Evolutionary conservation across 768 basidiomycete genomes (phyloP), one percentile per base, ranked within the genome.

Genomic region (Cubamyces lactineus): DNA sequence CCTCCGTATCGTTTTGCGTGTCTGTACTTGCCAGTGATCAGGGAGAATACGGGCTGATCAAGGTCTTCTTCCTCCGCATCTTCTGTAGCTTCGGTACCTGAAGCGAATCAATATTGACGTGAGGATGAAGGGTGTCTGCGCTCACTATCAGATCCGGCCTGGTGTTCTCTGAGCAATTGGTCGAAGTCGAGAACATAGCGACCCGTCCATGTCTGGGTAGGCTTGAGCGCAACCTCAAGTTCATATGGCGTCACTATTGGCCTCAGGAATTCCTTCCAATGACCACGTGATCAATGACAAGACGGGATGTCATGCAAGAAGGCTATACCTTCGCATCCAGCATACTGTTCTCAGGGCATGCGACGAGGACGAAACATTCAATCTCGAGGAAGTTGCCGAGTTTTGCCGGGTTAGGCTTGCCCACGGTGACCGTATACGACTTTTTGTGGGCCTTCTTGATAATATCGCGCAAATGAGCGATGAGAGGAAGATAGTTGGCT

Each of bases 181-280:
- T 79, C 83, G 63, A 96, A 91, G 69, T 96, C 88, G 12, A 97
- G 78, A 6, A 93, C 81, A 72, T 96, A 96, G 65, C 78, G 77
- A 6, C 86, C 91, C 2, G 83, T 88, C 93, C 88, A 96, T 47
- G 73, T 84, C 61, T 82, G 84, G 53, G 88, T 84, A 1, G 80
- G 79, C 59, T 85, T 84, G 12, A 98, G 79, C 0, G 95, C 93
- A 2, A 96, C 74, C 65, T 89, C 85, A 17, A 97, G 80, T 71
- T 99, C 97, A 72, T 86, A 96, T 0, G 97, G 97, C 0, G 96
- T 98, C 28, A 99, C 81, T 48, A 99, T 97, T 0, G 96, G 96
- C 23, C 86, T 79, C 30, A 90, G 79, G 72, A 95, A 99, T 11
- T 98, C 96, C 91, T 97, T 55, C 26, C 11, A 15, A 9, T 0